Conservation (phyloP, 1,139 yeast species). For the Yamadazyma atlantica region DNA sequence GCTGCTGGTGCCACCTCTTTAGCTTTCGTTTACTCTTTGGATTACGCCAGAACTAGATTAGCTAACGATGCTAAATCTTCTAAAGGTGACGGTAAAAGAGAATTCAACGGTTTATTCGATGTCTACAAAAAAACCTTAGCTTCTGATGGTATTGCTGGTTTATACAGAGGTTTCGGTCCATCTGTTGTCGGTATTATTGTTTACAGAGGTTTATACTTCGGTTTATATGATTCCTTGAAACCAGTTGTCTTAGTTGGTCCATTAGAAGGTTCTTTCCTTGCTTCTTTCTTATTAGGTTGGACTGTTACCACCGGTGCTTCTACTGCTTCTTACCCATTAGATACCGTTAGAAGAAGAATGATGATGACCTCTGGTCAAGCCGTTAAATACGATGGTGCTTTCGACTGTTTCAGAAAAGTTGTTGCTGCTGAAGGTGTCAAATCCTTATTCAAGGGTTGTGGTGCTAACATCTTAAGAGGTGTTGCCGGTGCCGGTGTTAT, state of each 20-base stretch:
- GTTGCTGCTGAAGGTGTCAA: constrained; percentile 53
- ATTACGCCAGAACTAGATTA: constrained; percentile 56
- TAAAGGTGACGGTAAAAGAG: constrained; percentile 48
- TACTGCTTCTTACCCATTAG: constrained; percentile 56
- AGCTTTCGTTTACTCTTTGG: constrained; percentile 55
- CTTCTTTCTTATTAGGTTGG: constrained; percentile 57
- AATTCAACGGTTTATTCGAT: constrained; percentile 55
- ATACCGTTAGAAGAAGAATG: constrained; percentile 57
- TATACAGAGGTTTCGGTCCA: constrained; percentile 60
- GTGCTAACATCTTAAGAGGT: constrained; percentile 60
- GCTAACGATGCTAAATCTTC: constrained; percentile 56
- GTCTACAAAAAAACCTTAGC: constrained; percentile 55
- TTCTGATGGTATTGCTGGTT: constrained; percentile 57
- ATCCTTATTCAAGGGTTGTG: constrained; percentile 56
- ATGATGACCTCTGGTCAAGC: constrained; percentile 60
- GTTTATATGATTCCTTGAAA: constrained; percentile 54
- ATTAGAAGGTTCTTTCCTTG: constrained; percentile 54
- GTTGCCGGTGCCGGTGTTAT: constrained; percentile 59
- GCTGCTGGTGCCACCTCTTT: constrained; percentile 56
- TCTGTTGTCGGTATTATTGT: constrained; percentile 53
- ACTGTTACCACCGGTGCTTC: constrained; percentile 56
- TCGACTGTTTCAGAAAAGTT: constrained; percentile 49
- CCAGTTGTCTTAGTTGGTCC: constrained; percentile 57
- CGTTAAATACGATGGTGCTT: constrained; percentile 52
- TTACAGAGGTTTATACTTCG: constrained; percentile 58